Conservation (phyloP, 2,329 filamentous ascomycete species). For the Colletotrichum sansevieriae region DNA sequence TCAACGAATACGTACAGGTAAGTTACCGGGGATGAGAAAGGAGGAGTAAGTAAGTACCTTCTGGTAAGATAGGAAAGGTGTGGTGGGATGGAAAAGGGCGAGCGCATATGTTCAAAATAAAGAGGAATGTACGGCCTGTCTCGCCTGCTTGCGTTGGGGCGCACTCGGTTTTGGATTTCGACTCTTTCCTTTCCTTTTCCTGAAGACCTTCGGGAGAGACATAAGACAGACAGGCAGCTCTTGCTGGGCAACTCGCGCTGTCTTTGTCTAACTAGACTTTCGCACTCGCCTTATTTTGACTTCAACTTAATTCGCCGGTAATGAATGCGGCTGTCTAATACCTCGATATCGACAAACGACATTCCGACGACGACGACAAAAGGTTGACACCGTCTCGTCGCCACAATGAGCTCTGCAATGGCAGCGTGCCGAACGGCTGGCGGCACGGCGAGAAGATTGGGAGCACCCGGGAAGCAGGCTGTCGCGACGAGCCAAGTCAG, state of each 20-base stretch:
- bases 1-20: constrained; percentile 24
- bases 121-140: constrained; percentile 24
- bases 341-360: neutral
- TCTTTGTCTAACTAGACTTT: constrained; percentile 9
- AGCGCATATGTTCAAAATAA: constrained; percentile 29
- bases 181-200: constrained; percentile 3
- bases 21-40: constrained; percentile 20
- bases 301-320: neutral
- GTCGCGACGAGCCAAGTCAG: constrained; percentile 21
- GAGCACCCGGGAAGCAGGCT: constrained; percentile 20
- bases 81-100: constrained; percentile 14
- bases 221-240: neutral
- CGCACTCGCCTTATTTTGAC: constrained; percentile 18
- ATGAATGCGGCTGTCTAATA: constrained; percentile 4
- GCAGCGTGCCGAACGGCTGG: constrained; percentile 19
- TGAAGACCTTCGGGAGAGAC: neutral
- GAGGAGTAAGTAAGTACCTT: constrained; percentile 6
- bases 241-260: neutral
- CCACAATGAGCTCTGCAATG: constrained; percentile 47
- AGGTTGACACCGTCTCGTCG: neutral
- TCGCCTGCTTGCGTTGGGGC: constrained; percentile 18
- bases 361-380: neutral
- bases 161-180: neutral
- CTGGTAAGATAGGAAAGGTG: neutral
- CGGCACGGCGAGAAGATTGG: constrained; percentile 29